Evolutionary conservation across 352 stramenopile genomes (phyloP).

Genomic region (Phytophthora pluvialis): DNA sequence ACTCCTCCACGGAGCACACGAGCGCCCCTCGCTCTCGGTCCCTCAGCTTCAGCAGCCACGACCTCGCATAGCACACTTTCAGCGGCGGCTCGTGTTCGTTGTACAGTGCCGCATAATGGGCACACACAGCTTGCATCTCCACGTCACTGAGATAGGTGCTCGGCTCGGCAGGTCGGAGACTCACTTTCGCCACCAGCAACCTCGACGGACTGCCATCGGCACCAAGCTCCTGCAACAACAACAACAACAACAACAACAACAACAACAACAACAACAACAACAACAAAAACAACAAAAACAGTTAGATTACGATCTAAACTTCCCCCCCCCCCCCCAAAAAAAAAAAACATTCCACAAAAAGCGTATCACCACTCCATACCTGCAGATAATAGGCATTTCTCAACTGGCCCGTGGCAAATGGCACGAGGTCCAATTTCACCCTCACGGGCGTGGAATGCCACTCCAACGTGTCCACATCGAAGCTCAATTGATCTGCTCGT

Average conservation of each 20-base stretch:
- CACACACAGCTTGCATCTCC: slow-evolving; percentile 90
- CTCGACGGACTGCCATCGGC: slow-evolving; percentile 37
- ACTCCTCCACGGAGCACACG: slow-evolving; percentile 83
- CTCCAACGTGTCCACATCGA: slow-evolving; percentile 84
- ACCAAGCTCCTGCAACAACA: slow-evolving; percentile 43
- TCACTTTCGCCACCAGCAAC: slow-evolving; percentile 80
- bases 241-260: no score
- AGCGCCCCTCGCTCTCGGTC: slow-evolving; percentile 59
- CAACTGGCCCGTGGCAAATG: slow-evolving; percentile 82
- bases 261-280: no score
- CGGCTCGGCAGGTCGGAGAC: slow-evolving; percentile 63
- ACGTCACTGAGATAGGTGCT: slow-evolving; percentile 87
- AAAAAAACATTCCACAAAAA: neutral
- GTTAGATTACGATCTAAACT: neutral
- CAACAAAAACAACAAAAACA: slow-evolving; percentile 5
- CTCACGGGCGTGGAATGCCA: slow-evolving; percentile 68
- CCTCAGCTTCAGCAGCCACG: slow-evolving; percentile 78
- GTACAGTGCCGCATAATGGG: slow-evolving; percentile 86
- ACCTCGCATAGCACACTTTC: slow-evolving; percentile 84
- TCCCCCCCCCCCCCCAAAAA: neutral
- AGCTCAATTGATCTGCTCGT: slow-evolving; percentile 82
- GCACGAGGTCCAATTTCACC: slow-evolving; percentile 80
- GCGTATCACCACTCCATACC: slow-evolving; percentile 11
- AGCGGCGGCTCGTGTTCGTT: slow-evolving; percentile 86
- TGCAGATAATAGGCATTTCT: slow-evolving; percentile 84